phyloP scores from a whole-genome alignment of 2,329 filamentous ascomycete genomes.

The Nothophoma quercina region DNA sequence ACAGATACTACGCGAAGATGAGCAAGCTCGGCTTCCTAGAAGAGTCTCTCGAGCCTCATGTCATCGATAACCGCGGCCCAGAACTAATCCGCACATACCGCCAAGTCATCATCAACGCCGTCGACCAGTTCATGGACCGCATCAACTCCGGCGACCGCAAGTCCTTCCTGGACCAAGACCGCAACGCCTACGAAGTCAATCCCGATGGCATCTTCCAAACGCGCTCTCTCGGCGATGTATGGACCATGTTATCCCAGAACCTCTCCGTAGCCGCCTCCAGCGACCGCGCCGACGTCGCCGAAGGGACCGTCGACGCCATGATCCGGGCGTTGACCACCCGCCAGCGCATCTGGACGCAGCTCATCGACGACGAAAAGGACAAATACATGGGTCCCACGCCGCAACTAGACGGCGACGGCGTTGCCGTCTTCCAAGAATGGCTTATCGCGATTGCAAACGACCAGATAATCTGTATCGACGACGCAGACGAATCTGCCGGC shows the following conservation, averaged over 20 bases:
- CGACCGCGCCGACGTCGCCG: constrained; percentile 85
- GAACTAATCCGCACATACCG: constrained; percentile 95
- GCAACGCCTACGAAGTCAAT: constrained; percentile 76
- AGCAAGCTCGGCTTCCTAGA: constrained; percentile 81
- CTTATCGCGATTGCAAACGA: constrained; percentile 96
- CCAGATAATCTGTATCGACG: constrained; percentile 97
- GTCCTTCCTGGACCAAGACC: constrained; percentile 79
- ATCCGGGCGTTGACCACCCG: constrained; percentile 83
- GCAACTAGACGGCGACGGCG: constrained; percentile 74
- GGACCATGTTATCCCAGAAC: constrained; percentile 97
- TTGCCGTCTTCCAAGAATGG: constrained; percentile 84
- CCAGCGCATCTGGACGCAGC: constrained; percentile 84
- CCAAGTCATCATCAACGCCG: constrained; percentile 90
- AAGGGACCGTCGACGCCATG: constrained; percentile 96
- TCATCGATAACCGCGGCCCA: constrained; percentile 87
- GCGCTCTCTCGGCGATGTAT: constrained; percentile 90
- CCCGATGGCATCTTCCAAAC: constrained; percentile 92
- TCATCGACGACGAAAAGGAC: constrained; percentile 84
- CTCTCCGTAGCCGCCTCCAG: constrained; percentile 84
- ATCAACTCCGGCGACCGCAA: constrained; percentile 84
- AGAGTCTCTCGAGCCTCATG: constrained; percentile 80
- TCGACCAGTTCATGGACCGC: constrained; percentile 97
- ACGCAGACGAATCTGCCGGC: constrained; percentile 64
- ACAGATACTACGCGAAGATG: constrained; percentile 98
- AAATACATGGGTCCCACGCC: constrained; percentile 66